Base-by-base conservation (phyloP, 305 asterid species). In the Plantago coronopus region DNA sequence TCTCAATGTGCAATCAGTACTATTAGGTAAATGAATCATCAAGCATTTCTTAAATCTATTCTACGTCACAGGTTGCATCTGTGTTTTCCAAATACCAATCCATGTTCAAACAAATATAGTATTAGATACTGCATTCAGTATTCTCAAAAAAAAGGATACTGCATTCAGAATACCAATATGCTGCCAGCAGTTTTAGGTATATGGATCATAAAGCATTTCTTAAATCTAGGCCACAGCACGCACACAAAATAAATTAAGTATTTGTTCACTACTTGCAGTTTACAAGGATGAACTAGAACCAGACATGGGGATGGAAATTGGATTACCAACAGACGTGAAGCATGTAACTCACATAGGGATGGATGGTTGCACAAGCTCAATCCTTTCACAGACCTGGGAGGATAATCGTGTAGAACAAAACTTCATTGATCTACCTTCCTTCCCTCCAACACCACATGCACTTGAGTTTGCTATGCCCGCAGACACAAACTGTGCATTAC, bases 301-400 rank as follows among this genome's bases (percentile, higher is more conserved):
- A n/a, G 91, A 83, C 43, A 68, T 48, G 54, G 84, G 83, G 57
- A 91, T 91, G 90, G 94, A 91, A 51, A 88, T 88, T 19, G 96
- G 96, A 69, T 64, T 70, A 15, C 98, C 98, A 7, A 91, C 95
- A 50, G 85, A 91, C 76, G 95, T 91, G 69, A 91, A 88, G 76
- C 98, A 91, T 72, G 95, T 88, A 56, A 88, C 95, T 45, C 98
- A 86, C 81, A 88, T 91, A 54, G 96, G 98, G 56, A 60, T 86
- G 65, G 95, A 91, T 65, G 95, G 93, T 19, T 74, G 83, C 47
- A 68, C 82, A 22, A 85, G 75, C 68, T 84, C 97, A 27, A 72
- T 80, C 69, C 83, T 87, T 68, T 77, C 94, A 7, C 69, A 69
- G 64, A 75, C 75, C 9, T 83, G 95, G 95, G 69, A 72, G 95